Evolutionary conservation across 768 basidiomycete species (phyloP).

Genomic region (Favolaschia claudopus): DNA sequence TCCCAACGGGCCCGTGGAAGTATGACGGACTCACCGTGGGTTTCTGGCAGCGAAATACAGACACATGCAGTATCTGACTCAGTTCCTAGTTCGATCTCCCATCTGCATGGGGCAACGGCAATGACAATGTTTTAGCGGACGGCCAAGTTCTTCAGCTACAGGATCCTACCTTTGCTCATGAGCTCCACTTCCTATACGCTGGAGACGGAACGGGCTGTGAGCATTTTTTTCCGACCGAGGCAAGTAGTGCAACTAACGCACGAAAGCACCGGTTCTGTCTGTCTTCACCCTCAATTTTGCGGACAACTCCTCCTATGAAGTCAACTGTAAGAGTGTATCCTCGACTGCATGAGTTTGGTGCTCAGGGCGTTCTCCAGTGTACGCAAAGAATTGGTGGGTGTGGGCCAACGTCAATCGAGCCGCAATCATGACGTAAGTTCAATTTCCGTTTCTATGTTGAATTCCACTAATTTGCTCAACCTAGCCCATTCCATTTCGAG

Average conservation of each 20-base stretch:
- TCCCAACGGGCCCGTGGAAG: slow-evolving; percentile 47
- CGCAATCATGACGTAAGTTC: slow-evolving; percentile 50
- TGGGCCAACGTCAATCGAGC: slow-evolving; percentile 50
- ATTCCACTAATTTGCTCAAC: background rate
- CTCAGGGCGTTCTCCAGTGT: background rate
- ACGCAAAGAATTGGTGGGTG: slow-evolving; percentile 51
- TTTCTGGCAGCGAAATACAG: background rate
- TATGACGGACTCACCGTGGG: slow-evolving; percentile 49
- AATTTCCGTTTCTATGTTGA: background rate
- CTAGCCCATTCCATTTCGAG: slow-evolving; percentile 56
- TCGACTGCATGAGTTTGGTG: too few species aligned
- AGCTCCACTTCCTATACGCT: slow-evolving; percentile 57
- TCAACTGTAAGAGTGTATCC: slow-evolving; percentile 50
- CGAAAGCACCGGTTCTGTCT: slow-evolving; percentile 38
- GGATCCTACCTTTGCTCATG: slow-evolving; percentile 46
- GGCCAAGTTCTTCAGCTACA: slow-evolving; percentile 48
- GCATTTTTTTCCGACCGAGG: slow-evolving; percentile 7
- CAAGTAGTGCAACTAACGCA: background rate
- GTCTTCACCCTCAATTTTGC: slow-evolving; percentile 46
- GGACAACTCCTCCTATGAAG: slow-evolving; percentile 41
- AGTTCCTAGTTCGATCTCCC: slow-evolving; percentile 51
- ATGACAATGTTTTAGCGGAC: slow-evolving; percentile 55
- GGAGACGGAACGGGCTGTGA: slow-evolving; percentile 46
- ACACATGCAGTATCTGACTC: too few species aligned
- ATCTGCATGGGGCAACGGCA: slow-evolving; percentile 43